Conservation (phyloP, 768 basidiomycete species). For the Suillus alpinus region DNA sequence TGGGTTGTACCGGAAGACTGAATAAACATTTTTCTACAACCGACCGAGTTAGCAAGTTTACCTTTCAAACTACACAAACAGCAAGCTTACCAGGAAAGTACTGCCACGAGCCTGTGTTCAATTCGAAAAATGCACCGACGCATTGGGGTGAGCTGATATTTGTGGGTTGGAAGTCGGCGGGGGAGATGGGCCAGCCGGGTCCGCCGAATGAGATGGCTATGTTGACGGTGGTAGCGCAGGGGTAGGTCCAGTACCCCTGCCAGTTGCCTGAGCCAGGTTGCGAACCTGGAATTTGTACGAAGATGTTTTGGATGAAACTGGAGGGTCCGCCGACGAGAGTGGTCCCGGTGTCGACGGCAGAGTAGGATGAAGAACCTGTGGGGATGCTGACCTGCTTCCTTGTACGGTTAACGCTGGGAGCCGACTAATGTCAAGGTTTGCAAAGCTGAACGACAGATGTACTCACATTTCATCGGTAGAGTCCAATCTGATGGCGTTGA, state of each 20-base stretch:
- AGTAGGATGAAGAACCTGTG: conserved; percentile 48
- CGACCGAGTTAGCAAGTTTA: not conserved
- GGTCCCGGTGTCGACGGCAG: conserved; percentile 96
- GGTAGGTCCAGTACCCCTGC: conserved; percentile 83
- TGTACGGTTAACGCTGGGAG: conserved; percentile 58
- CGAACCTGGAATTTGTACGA: conserved; percentile 71
- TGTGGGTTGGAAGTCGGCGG: conserved; percentile 77
- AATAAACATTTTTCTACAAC: conserved; percentile 87
- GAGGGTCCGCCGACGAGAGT: conserved; percentile 88
- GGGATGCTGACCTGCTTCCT: conserved; percentile 46
- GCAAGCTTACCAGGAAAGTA: conserved; percentile 58
- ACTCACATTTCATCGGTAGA: conserved; percentile 59
- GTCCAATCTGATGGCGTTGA: conserved; percentile 72
- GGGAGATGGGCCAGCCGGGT: conserved; percentile 70
- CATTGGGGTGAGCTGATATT: conserved; percentile 54
- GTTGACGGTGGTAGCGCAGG: conserved; percentile 67
- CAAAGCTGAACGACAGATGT: not conserved
- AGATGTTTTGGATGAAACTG: conserved; percentile 57
- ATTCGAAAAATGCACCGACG: conserved; percentile 82
- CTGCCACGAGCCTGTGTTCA: conserved; percentile 49
- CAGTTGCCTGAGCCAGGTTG: conserved; percentile 58
- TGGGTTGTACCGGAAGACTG: conserved; percentile 80
- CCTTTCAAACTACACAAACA: conserved; percentile 3
- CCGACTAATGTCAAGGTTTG: not conserved
- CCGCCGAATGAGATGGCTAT: conserved; percentile 74